A percentile compares a stretch with the other conserved stretches of the same genome.
phyloP scores from a whole-genome alignment of 768 basidiomycete genomes.

The Auriscalpium microsporum region DNA sequence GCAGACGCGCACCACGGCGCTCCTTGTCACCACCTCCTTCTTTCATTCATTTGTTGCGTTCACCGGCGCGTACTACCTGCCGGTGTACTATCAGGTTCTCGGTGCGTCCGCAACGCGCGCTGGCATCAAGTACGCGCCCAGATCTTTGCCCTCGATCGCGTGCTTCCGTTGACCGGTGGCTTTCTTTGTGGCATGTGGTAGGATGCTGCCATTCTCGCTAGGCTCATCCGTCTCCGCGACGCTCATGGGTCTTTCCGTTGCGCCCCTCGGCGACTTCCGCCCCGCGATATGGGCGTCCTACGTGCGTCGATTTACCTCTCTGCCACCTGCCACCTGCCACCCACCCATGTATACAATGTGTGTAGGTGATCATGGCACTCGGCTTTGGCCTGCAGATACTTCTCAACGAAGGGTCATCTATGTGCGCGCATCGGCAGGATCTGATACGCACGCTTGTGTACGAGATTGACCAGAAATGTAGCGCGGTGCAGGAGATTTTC shows the following conservation, averaged over 20 bases:
- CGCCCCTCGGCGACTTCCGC: conserved; percentile 23
- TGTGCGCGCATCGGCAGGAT: conserved; percentile 14
- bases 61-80: conserved; percentile 27
- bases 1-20: conserved; percentile 31
- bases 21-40: conserved; percentile 25
- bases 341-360: background rate
- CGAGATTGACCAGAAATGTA: conserved; percentile 2
- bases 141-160: background rate
- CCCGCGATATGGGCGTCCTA: conserved; percentile 23
- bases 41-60: conserved; percentile 28
- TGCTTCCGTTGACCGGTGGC: background rate
- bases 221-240: conserved; percentile 13
- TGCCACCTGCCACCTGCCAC: background rate
- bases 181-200: too few species aligned
- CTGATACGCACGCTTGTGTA: too few species aligned
- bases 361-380: conserved; percentile 22
- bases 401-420: conserved; percentile 24
- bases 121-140: conserved; percentile 21
- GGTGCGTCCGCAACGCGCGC: conserved; percentile 28
- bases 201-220: conserved; percentile 30
- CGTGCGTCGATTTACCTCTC: conserved; percentile 8
- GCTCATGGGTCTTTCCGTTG: conserved; percentile 20
- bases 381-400: conserved; percentile 30
- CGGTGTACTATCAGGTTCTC: conserved; percentile 34
- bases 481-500: conserved; percentile 25